Conservation (phyloP, 208 protist species). For the Wallacemonas sp. region DNA sequence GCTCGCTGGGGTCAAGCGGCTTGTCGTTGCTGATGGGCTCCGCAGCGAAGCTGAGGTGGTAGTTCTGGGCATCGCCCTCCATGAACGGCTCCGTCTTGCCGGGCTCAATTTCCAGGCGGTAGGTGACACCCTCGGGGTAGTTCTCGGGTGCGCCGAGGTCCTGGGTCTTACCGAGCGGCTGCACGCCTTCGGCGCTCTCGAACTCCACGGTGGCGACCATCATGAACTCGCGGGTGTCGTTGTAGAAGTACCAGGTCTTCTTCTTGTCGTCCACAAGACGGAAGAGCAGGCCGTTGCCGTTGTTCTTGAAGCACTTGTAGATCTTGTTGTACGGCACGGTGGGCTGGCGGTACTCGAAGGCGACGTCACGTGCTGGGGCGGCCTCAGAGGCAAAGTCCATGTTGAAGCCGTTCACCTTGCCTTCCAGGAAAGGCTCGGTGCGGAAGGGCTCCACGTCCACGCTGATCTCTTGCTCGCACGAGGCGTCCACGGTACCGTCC, state of each 20-base stretch:
- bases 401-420: conserved; percentile 29
- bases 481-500: not conserved
- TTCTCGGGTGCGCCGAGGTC: conserved; percentile 21
- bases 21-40: conserved; percentile 46
- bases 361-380: conserved; percentile 12
- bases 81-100: conserved; percentile 64
- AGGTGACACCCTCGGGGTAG: conserved; percentile 29
- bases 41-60: conserved; percentile 60
- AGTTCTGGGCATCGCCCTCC: conserved; percentile 39
- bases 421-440: conserved; percentile 38
- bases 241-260: conserved; percentile 80
- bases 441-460: conserved; percentile 19
- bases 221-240: conserved; percentile 70
- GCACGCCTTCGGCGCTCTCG: conserved; percentile 36
- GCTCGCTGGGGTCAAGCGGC: conserved; percentile 28
- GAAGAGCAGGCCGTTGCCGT: conserved; percentile 78
- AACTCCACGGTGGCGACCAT: conserved; percentile 75
- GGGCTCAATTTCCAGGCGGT: conserved; percentile 50
- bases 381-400: conserved; percentile 39
- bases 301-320: conserved; percentile 80
- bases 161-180: conserved; percentile 57
- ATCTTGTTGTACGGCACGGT: conserved; percentile 32
- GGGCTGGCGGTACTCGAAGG: conserved; percentile 16
- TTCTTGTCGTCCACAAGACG: conserved; percentile 65
- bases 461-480: conserved; percentile 5